phyloP scores from a whole-genome alignment of 2,329 filamentous ascomycete species.

The Elsinoe arachidis region DNA sequence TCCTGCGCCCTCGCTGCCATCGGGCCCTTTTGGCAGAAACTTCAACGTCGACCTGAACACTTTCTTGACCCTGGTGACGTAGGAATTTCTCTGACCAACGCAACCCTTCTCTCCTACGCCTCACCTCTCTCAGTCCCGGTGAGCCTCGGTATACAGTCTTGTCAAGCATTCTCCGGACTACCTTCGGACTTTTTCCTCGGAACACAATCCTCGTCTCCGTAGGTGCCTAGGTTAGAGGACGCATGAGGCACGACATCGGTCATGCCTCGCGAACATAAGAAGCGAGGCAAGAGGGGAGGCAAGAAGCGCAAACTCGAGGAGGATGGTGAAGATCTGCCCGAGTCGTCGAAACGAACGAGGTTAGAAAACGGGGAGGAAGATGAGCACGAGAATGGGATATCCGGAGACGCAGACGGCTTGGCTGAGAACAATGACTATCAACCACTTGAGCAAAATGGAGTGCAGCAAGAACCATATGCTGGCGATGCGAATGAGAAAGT shows the following conservation, averaged over 20 bases:
- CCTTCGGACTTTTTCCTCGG: neutral
- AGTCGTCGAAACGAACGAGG: neutral
- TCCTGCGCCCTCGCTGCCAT: neutral
- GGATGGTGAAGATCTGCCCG: conserved; percentile 2
- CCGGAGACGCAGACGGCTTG: conserved; percentile 14
- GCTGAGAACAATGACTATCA: conserved; percentile 20
- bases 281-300: conserved; percentile 47
- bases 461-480: conserved; percentile 25
- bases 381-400: neutral
- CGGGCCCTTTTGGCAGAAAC: neutral
- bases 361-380: neutral
- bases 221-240: neutral
- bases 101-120: too few species aligned
- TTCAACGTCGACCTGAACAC: neutral
- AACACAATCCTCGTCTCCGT: neutral
- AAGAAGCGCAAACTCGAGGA: conserved; percentile 41
- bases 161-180: neutral
- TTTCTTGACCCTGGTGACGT: too few species aligned
- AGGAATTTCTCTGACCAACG: too few species aligned
- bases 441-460: conserved; percentile 20
- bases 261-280: conserved; percentile 54
- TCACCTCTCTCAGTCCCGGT: too few species aligned
- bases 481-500: conserved; percentile 49
- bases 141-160: too few species aligned
- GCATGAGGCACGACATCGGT: conserved; percentile 14